These are phyloP conservation scores for Collariella sp. DNA, from an alignment of 495 filamentous ascomycete genomes.

Conservation along the genomic window DNA sequence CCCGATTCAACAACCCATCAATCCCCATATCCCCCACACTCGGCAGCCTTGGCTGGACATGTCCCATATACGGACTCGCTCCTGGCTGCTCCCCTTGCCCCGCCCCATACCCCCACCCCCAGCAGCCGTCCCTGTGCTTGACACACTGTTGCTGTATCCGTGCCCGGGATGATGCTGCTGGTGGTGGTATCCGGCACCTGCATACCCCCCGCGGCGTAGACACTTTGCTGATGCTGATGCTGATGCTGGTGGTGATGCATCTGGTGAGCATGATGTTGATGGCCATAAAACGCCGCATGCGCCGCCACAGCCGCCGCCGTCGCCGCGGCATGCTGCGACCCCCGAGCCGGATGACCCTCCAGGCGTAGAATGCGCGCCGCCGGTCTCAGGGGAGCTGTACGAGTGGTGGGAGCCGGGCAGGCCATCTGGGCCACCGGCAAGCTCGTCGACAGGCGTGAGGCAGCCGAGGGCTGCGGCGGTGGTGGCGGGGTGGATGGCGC, in stretches of 20 bases:
- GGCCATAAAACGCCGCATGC: constrained; percentile 20
- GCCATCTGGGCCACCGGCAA: constrained; percentile 28
- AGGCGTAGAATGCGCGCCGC: constrained; percentile 28
- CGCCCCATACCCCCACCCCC: constrained; percentile 11
- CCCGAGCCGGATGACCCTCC: constrained; percentile 20
- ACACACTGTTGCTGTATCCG: constrained; percentile 36
- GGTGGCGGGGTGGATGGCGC: too few species aligned
- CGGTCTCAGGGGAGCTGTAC: constrained; percentile 39
- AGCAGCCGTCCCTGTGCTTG: constrained; percentile 28
- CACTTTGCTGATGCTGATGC: constrained; percentile 21
- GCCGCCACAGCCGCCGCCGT: background rate
- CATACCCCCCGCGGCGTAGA: constrained; percentile 8
- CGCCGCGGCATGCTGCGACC: constrained; percentile 20
- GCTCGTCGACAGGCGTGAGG: constrained; percentile 41
- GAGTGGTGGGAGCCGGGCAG: constrained; percentile 19
- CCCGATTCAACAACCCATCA: constrained; percentile 47
- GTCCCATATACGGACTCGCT: constrained; percentile 39
- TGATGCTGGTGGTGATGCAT: constrained; percentile 12
- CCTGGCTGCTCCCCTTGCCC: constrained; percentile 23
- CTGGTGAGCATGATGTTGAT: constrained; percentile 22
- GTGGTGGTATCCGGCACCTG: constrained; percentile 8
- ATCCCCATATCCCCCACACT: constrained; percentile 49
- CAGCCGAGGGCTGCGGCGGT: constrained; percentile 37
- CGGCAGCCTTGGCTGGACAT: constrained; percentile 41
- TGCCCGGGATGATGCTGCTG: constrained; percentile 23